phyloP scores from a whole-genome alignment of 768 basidiomycete genomes.

The Rhizopogon rudus region DNA sequence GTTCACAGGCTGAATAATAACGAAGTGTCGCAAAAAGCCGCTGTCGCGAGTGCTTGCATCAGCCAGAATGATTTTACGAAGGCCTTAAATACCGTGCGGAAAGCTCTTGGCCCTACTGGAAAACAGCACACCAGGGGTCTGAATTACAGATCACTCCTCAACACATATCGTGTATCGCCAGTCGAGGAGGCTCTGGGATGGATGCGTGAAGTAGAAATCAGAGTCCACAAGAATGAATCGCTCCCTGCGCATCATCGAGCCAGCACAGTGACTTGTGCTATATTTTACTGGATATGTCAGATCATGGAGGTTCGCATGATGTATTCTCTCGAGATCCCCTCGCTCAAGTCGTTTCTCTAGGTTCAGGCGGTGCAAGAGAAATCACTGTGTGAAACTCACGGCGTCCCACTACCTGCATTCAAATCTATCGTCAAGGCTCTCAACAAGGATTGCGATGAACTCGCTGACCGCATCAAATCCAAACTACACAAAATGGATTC shows the following conservation, averaged over 20 bases:
- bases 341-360: conserved; percentile 4
- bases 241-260: conserved; percentile 16
- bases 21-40: conserved; percentile 25
- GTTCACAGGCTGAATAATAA: conserved; percentile 16
- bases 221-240: conserved; percentile 8
- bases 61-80: conserved; percentile 14
- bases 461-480: conserved; percentile 20
- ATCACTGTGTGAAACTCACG: conserved; percentile 12
- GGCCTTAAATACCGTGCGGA: conserved; percentile 17
- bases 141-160: conserved; percentile 29
- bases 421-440: conserved; percentile 15
- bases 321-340: too few species aligned
- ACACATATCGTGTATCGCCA: conserved; percentile 15
- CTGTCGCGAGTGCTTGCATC: conserved; percentile 20
- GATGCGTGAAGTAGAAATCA: conserved; percentile 30
- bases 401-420: conserved; percentile 10
- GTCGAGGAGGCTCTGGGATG: conserved; percentile 21
- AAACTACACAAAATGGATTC: conserved; percentile 3
- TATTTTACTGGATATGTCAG: conserved; percentile 45
- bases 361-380: conserved; percentile 18
- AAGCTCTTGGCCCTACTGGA: conserved; percentile 8
- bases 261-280: conserved; percentile 26
- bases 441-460: conserved; percentile 19
- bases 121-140: not conserved
- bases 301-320: conserved; percentile 28